Percentiles rank a stretch among this genome's conserved stretches.
Conservation (phyloP, 2,329 filamentous ascomycete species). For the Coniochaeta pulveracea region DNA sequence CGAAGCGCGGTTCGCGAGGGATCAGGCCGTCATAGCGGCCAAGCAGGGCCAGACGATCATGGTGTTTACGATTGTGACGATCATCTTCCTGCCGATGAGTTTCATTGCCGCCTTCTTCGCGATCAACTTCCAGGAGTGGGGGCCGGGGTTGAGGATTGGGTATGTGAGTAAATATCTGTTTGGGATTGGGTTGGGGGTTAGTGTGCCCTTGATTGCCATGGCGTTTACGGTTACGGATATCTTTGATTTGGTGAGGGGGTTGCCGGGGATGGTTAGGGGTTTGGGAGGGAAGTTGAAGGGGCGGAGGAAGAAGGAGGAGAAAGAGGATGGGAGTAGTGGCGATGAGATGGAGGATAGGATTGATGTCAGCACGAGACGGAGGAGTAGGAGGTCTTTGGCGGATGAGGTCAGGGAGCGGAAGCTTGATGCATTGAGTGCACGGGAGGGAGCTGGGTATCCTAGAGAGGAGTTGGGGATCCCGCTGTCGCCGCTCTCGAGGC, state of each 20-base stretch:
- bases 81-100: slow-evolving; percentile 30
- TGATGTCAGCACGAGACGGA: too few species aligned
- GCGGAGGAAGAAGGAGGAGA: too few species aligned
- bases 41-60: slow-evolving; percentile 32
- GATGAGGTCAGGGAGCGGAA: neutral
- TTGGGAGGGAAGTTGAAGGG: too few species aligned
- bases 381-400: neutral
- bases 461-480: slow-evolving; percentile 6
- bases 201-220: slow-evolving; percentile 23
- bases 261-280: too few species aligned
- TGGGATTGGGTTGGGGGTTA: slow-evolving; percentile 27
- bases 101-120: slow-evolving; percentile 32
- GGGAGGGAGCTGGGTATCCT: neutral
- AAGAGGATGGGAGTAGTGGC: neutral
- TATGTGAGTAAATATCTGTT: slow-evolving; percentile 20
- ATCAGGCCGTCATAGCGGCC: slow-evolving; percentile 44
- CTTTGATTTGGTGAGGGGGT: slow-evolving; percentile 9
- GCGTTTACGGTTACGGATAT: slow-evolving; percentile 26
- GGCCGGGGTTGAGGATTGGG: slow-evolving; percentile 10
- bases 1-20: slow-evolving; percentile 49
- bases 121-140: slow-evolving; percentile 31
- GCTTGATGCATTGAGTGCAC: too few species aligned
- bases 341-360: neutral
- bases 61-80: slow-evolving; percentile 33
- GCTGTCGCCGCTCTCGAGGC: slow-evolving; percentile 5